phyloP scores from a whole-genome alignment of 2,329 filamentous ascomycete genomes.

The Ceratocystis cubensis region DNA sequence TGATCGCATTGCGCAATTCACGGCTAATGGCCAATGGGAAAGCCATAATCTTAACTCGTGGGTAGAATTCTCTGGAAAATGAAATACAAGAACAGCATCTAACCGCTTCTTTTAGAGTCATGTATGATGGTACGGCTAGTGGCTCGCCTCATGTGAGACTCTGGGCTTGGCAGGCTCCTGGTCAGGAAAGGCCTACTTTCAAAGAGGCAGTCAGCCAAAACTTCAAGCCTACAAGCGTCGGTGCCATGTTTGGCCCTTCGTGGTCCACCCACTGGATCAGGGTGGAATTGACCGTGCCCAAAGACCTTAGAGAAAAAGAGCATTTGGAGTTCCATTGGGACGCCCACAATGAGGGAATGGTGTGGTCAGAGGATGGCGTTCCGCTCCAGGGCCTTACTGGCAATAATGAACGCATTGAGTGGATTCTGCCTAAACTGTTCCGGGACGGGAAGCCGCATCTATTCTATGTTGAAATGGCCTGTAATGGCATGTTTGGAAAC shows the following conservation, averaged over 20 bases:
- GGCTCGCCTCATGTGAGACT: slow-evolving; percentile 71
- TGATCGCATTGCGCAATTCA: slow-evolving; percentile 71
- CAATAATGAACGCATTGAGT: slow-evolving; percentile 76
- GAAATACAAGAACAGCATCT: not conserved
- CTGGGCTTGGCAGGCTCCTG: slow-evolving; percentile 71
- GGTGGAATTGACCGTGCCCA: slow-evolving; percentile 63
- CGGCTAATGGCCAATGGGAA: slow-evolving; percentile 64
- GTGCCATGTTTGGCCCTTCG: slow-evolving; percentile 75
- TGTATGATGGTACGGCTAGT: slow-evolving; percentile 53
- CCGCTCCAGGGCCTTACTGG: slow-evolving; percentile 87
- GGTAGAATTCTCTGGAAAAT: slow-evolving; percentile 25
- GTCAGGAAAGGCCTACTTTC: slow-evolving; percentile 70
- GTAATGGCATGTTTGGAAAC: slow-evolving; percentile 97
- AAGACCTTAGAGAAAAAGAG: slow-evolving; percentile 59
- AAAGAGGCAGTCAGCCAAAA: slow-evolving; percentile 37
- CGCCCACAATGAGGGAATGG: slow-evolving; percentile 81
- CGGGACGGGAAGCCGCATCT: slow-evolving; percentile 75
- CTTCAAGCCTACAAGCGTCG: slow-evolving; percentile 62
- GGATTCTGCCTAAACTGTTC: slow-evolving; percentile 73
- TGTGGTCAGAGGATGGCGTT: slow-evolving; percentile 83
- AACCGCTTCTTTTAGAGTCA: slow-evolving; percentile 41
- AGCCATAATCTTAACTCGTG: slow-evolving; percentile 61
- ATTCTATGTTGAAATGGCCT: slow-evolving; percentile 97
- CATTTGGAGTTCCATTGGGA: slow-evolving; percentile 96
- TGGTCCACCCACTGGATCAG: slow-evolving; percentile 99